Evolutionary conservation across 345 rosid species (phyloP).

Genomic region (Durio zibethinus): DNA sequence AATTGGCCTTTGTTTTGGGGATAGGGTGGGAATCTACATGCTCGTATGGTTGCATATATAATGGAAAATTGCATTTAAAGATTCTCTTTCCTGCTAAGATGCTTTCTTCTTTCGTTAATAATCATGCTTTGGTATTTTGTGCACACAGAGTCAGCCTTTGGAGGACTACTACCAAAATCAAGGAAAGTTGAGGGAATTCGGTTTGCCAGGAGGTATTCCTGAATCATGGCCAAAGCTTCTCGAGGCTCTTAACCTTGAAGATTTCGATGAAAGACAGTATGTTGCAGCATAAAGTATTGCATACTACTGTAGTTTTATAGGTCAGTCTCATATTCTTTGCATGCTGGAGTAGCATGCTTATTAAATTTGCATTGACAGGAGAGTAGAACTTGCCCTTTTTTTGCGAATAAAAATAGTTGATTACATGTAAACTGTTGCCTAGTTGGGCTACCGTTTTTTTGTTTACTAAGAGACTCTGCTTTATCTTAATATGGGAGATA

Average conservation of each 20-base stretch:
- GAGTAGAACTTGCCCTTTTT: conserved; percentile 10
- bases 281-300: conserved; percentile 54
- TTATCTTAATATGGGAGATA: conserved; percentile 28
- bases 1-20: neutral
- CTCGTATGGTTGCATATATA: neutral
- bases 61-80: neutral
- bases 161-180: conserved; percentile 71
- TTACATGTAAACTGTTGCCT: conserved; percentile 7
- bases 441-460: conserved; percentile 8
- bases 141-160: conserved; percentile 80
- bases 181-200: conserved; percentile 78
- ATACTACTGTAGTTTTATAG: conserved; percentile 25
- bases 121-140: neutral
- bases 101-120: neutral
- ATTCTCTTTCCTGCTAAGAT: neutral
- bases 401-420: conserved; percentile 8
- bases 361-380: conserved; percentile 45
- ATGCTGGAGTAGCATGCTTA: conserved; percentile 43
- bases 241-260: conserved; percentile 80
- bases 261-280: conserved; percentile 62
- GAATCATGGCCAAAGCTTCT: conserved; percentile 97
- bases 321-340: conserved; percentile 50
- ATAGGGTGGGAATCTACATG: neutral
- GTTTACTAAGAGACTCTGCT: conserved; percentile 13
- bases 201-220: conserved; percentile 90